Evolutionary conservation across 2,329 filamentous ascomycete species (phyloP).

Genomic region (Xylaria hypoxylon): DNA sequence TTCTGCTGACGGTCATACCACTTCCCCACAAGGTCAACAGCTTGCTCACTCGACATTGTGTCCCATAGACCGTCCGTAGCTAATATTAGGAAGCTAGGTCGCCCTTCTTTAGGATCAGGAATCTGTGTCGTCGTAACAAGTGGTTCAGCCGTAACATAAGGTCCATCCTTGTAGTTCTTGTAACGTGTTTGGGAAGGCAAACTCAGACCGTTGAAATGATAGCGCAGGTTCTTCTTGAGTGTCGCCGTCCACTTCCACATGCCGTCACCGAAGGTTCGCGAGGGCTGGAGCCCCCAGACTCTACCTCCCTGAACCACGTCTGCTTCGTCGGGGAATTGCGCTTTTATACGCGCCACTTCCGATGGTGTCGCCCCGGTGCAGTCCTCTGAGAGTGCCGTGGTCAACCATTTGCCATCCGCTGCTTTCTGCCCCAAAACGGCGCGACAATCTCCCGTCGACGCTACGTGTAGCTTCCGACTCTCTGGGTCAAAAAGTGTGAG

Average conservation of each 20-base stretch:
- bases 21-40: constrained; percentile 66
- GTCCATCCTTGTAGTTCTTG: constrained; percentile 63
- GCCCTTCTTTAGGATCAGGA: constrained; percentile 50
- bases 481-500: constrained; percentile 70
- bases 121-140: constrained; percentile 69
- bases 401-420: constrained; percentile 64
- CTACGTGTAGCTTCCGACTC: constrained; percentile 67
- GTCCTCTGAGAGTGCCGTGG: constrained; percentile 69
- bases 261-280: constrained; percentile 75
- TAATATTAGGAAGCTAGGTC: constrained; percentile 71
- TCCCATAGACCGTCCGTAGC: constrained; percentile 77
- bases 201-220: constrained; percentile 60
- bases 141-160: constrained; percentile 76
- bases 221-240: constrained; percentile 58
- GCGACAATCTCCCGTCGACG: constrained; percentile 72
- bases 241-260: constrained; percentile 74
- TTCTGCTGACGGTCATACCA: constrained; percentile 60
- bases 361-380: constrained; percentile 73
- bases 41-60: constrained; percentile 66
- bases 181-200: constrained; percentile 57
- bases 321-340: constrained; percentile 72
- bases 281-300: constrained; percentile 70
- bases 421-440: constrained; percentile 37
- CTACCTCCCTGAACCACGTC: constrained; percentile 68
- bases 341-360: constrained; percentile 66